A percentile compares a stretch with the other conserved stretches of the same genome.
Evolutionary conservation across 306 rosid genomes (phyloP).

Genomic region (Fragaria ananassa): DNA sequence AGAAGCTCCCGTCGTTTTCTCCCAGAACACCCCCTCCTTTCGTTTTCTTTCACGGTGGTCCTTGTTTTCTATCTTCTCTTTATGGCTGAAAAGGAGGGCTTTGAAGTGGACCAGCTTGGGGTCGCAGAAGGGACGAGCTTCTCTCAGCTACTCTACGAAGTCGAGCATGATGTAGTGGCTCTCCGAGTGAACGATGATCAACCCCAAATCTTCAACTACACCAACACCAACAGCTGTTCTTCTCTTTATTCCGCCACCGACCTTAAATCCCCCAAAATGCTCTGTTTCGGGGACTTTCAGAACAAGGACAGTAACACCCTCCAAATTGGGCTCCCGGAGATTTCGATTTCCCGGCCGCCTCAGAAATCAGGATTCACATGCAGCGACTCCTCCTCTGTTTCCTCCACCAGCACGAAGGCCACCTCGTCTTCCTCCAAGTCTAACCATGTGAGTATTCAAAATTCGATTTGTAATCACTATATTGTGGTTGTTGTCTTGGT

Average conservation of each 20-base stretch:
- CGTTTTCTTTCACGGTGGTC: conserved; percentile 1
- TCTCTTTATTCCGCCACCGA: conserved; percentile 34
- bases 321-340: conserved; percentile 19
- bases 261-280: conserved; percentile 58
- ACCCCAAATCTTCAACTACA: conserved; percentile 25
- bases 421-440: conserved; percentile 29
- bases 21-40: neutral
- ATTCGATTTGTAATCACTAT: neutral
- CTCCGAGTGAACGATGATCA: conserved; percentile 30
- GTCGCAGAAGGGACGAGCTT: conserved; percentile 46
- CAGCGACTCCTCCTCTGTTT: conserved; percentile 52
- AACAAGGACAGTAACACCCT: neutral
- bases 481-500: neutral
- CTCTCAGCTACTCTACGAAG: conserved; percentile 71
- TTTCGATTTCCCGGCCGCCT: conserved; percentile 19
- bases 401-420: conserved; percentile 46
- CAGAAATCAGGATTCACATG: conserved; percentile 62
- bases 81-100: conserved; percentile 51
- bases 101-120: conserved; percentile 45
- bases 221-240: conserved; percentile 19
- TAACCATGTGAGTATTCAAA: conserved; percentile 30
- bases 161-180: conserved; percentile 31
- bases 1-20: conserved; percentile 37
- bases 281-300: conserved; percentile 49
- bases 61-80: neutral